These are phyloP conservation scores for Hymenoscyphus occultus DNA, from an alignment of 2,329 filamentous ascomycete genomes.

Conservation along the genomic window DNA sequence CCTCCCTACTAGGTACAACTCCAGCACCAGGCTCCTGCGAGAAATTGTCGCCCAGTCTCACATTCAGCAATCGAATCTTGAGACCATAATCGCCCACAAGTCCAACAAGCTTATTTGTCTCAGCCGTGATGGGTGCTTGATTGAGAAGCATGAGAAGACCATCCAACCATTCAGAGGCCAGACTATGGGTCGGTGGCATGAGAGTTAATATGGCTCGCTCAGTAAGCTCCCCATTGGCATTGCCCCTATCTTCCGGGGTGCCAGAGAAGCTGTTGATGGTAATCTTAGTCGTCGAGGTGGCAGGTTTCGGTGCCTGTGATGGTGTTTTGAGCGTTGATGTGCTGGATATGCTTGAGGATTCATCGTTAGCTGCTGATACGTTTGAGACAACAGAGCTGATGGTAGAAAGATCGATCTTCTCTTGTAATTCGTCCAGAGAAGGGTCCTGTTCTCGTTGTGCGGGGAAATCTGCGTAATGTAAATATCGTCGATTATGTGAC, in stretches of 20 bases:
- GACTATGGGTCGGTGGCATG: slow-evolving; percentile 72
- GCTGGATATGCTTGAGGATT: slow-evolving; percentile 45
- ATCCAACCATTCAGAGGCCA: slow-evolving; percentile 96
- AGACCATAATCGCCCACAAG: slow-evolving; percentile 87
- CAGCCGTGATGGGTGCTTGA: slow-evolving; percentile 93
- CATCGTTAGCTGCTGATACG: slow-evolving; percentile 52
- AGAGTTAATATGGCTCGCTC: slow-evolving; percentile 81
- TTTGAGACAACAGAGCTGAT: slow-evolving; percentile 95
- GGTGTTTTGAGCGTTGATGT: slow-evolving; percentile 40
- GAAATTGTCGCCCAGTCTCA: slow-evolving; percentile 76
- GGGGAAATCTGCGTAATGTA: slow-evolving; percentile 87
- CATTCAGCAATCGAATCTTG: slow-evolving; percentile 88
- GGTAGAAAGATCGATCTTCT: slow-evolving; percentile 82
- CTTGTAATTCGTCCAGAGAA: slow-evolving; percentile 66
- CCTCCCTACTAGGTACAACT: slow-evolving; percentile 76
- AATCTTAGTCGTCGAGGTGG: slow-evolving; percentile 69
- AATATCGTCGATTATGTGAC: slow-evolving; percentile 83
- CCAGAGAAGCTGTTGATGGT: slow-evolving; percentile 74
- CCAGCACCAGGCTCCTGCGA: slow-evolving; percentile 62
- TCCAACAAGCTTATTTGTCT: slow-evolving; percentile 85
- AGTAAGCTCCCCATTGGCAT: slow-evolving; percentile 42
- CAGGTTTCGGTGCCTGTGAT: slow-evolving; percentile 19
- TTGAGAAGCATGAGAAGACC: slow-evolving; percentile 92
- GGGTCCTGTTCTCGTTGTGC: slow-evolving; percentile 63
- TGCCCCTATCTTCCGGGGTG: slow-evolving; percentile 19